Percentiles rank a stretch among this genome's conserved stretches.
Evolutionary conservation across 495 filamentous ascomycete species (phyloP).

Genomic region (Neurospora cerealis): DNA sequence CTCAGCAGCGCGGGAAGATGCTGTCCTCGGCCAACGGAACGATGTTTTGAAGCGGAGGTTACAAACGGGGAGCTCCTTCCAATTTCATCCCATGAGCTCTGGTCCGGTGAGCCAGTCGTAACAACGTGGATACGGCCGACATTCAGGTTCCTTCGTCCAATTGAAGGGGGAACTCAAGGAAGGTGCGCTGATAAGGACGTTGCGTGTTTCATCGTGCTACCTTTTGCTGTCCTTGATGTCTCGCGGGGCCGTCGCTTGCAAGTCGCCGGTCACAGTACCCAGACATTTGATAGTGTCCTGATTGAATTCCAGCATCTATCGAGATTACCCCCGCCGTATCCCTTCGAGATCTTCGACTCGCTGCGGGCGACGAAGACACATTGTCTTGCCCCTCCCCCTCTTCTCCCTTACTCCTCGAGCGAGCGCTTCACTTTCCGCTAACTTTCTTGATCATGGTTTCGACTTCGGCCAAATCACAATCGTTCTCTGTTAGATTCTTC

Average conservation of each 20-base stretch:
- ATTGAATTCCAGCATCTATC: background rate
- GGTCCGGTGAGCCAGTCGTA: background rate
- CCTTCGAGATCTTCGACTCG: background rate
- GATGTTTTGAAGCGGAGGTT: background rate
- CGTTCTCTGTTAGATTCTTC: background rate
- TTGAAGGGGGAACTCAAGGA: background rate
- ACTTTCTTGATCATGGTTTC: background rate
- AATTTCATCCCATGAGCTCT: background rate
- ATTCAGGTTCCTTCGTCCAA: background rate
- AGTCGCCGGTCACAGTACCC: background rate
- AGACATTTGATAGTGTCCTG: background rate
- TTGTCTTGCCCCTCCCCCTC: background rate
- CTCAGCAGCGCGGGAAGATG: background rate
- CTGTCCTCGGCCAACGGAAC: background rate
- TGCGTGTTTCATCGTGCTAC: background rate
- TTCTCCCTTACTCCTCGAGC: background rate
- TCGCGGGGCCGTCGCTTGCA: background rate
- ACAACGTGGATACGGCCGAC: background rate
- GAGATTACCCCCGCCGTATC: background rate
- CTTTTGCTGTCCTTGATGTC: background rate
- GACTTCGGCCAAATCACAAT: background rate
- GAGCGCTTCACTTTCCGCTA: background rate
- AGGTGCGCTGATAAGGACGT: background rate
- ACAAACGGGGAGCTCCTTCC: background rate
- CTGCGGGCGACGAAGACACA: background rate